A percentile compares a stretch with the other conserved stretches of the same genome.
phyloP scores from a whole-genome alignment of 1,284 basidiomycete species.

The Ceratobasidium sp. region DNA sequence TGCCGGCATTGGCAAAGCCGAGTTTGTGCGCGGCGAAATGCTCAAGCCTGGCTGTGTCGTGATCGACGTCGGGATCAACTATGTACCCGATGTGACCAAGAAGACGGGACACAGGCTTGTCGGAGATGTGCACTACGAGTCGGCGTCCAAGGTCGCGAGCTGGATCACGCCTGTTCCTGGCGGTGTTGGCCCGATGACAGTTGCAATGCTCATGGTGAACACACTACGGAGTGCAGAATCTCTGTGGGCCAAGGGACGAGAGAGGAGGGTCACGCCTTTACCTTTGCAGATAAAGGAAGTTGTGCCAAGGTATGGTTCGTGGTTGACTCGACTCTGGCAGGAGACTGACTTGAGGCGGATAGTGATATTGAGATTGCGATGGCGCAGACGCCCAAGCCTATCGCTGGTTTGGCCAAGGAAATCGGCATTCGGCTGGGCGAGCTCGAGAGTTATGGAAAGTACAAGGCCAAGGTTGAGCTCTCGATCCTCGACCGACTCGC shows the following conservation, averaged over 20 bases:
- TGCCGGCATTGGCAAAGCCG: constrained; percentile 91
- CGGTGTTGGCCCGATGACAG: constrained; percentile 99
- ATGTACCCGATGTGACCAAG: constrained; percentile 88
- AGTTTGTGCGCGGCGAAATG: constrained; percentile 94
- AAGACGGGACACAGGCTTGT: constrained; percentile 97
- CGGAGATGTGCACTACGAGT: constrained; percentile 92
- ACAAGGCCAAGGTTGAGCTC: constrained; percentile 98
- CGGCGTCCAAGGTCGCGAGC: constrained; percentile 81
- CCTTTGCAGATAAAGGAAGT: constrained; percentile 81
- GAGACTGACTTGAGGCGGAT: constrained; percentile 19
- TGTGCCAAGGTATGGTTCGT: constrained; percentile 70
- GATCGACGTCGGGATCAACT: constrained; percentile 98
- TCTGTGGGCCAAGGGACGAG: constrained; percentile 73
- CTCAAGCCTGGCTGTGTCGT: constrained; percentile 94
- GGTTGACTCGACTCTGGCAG: neutral
- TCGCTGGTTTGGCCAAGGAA: constrained; percentile 86
- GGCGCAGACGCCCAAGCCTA: constrained; percentile 92
- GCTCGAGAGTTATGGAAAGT: constrained; percentile 93
- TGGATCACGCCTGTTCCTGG: constrained; percentile 98
- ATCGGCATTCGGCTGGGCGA: constrained; percentile 90
- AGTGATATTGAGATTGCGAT: constrained; percentile 97
- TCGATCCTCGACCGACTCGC: constrained; percentile 86
- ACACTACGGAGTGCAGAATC: constrained; percentile 88
- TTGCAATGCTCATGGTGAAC: constrained; percentile 98
- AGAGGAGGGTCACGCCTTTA: constrained; percentile 80